Conservation (phyloP, 2,329 filamentous ascomycete genomes). For the Claviceps sp. region DNA sequence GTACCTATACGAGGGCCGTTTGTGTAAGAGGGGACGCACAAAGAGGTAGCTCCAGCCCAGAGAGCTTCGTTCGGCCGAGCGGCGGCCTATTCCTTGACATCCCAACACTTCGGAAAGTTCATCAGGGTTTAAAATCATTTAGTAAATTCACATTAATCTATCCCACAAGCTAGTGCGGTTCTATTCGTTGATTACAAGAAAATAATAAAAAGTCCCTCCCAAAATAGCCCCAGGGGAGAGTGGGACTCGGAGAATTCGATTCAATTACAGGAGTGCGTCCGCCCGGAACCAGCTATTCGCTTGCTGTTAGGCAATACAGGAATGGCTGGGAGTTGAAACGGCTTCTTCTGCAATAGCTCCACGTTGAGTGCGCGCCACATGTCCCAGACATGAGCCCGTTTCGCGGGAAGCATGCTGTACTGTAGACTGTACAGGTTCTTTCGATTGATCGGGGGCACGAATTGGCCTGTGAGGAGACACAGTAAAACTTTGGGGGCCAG, state of each 20-base stretch:
- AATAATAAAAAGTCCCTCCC: too few relatives aligned
- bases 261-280: constrained; percentile 12
- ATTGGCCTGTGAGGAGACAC: constrained; percentile 77
- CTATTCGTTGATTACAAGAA: background rate
- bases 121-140: too few relatives aligned
- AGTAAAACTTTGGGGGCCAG: constrained; percentile 78
- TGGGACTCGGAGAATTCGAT: background rate
- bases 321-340: constrained; percentile 22
- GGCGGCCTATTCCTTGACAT: too few relatives aligned
- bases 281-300: constrained; percentile 16
- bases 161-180: background rate
- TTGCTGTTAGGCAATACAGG: constrained; percentile 20
- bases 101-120: too few relatives aligned
- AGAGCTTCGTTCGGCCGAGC: too few relatives aligned
- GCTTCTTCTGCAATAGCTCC: constrained; percentile 31
- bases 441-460: constrained; percentile 88
- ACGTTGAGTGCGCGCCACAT: constrained; percentile 65
- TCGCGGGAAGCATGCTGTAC: constrained; percentile 91
- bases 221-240: background rate
- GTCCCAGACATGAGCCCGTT: constrained; percentile 65
- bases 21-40: too few relatives aligned
- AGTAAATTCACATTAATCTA: background rate
- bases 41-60: too few relatives aligned
- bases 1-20: too few relatives aligned
- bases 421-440: constrained; percentile 92